Evolutionary conservation across 257 asterid genomes (phyloP).

Genomic region (Penstemon eatonii): DNA sequence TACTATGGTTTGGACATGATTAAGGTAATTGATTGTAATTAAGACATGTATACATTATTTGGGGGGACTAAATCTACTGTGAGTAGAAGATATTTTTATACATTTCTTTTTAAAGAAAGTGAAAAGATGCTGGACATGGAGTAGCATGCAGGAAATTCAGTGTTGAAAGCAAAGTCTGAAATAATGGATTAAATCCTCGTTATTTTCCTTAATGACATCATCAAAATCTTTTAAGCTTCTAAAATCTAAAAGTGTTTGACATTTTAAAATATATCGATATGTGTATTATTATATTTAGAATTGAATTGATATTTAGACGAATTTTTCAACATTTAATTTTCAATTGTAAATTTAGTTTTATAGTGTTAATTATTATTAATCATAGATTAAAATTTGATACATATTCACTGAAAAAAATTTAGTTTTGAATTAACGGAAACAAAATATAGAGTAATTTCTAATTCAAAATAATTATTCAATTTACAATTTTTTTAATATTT

Average conservation of each 20-base stretch:
- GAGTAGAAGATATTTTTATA: background rate
- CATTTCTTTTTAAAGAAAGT: background rate
- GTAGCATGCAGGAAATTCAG: background rate
- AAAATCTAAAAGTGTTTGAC: background rate
- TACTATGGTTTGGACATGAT: background rate
- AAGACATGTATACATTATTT: background rate
- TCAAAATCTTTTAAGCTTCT: background rate
- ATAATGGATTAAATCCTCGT: background rate
- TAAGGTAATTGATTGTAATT: background rate
- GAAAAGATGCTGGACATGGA: background rate
- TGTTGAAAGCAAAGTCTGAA: conserved; percentile 5
- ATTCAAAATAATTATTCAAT: no score
- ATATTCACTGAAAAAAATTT: no score
- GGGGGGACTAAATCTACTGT: background rate
- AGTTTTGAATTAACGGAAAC: no score
- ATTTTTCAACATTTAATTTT: conserved; percentile 32
- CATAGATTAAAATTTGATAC: no score
- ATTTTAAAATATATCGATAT: background rate
- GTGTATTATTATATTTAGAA: no score
- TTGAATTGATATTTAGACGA: background rate
- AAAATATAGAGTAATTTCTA: no score
- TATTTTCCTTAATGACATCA: conserved; percentile 2
- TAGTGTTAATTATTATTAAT: no score
- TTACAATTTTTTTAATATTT: no score
- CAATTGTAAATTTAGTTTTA: no score